Conservation (phyloP, 1,139 yeast species). For the Lodderomyces jiufengensis region DNA sequence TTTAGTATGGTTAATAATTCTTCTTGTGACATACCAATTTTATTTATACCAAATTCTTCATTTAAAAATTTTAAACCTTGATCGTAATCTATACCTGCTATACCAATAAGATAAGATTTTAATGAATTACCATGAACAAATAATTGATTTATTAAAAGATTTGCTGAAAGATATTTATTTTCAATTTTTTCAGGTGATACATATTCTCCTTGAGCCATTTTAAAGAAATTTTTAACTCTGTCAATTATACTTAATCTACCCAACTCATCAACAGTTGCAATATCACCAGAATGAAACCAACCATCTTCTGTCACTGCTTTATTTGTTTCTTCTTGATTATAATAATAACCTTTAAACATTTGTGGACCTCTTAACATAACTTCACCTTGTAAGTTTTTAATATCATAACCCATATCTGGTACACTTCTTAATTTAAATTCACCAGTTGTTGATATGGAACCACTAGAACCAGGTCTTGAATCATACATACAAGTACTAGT, state of each 20-base stretch:
- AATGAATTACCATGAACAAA: conserved; percentile 54
- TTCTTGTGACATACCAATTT: conserved; percentile 16
- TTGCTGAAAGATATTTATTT: conserved; percentile 27
- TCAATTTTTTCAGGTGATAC: conserved; percentile 37
- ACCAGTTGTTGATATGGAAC: conserved; percentile 24
- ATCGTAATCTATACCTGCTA: conserved; percentile 47
- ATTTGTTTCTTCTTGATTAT: conserved; percentile 23
- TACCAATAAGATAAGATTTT: conserved; percentile 54
- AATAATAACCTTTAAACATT: conserved; percentile 28
- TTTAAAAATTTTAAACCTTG: conserved; percentile 20
- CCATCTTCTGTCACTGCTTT: conserved; percentile 22
- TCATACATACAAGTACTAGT: conserved; percentile 25
- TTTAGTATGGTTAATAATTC: conserved; percentile 26
- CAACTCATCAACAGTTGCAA: conserved; percentile 23
- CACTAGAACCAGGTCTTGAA: conserved; percentile 33
- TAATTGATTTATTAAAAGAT: conserved; percentile 26
- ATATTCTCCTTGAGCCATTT: conserved; percentile 38
- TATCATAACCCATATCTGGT: conserved; percentile 27
- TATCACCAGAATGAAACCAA: conserved; percentile 40
- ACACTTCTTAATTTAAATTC: conserved; percentile 26
- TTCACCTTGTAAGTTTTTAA: conserved; percentile 26
- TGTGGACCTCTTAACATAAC: conserved; percentile 31
- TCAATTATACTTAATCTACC: conserved; percentile 32
- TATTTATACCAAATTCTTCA: conserved; percentile 16
- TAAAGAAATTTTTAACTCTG: conserved; percentile 39